Evolutionary conservation across 306 rosid species (phyloP).

Genomic region (Citrullus amarus): DNA sequence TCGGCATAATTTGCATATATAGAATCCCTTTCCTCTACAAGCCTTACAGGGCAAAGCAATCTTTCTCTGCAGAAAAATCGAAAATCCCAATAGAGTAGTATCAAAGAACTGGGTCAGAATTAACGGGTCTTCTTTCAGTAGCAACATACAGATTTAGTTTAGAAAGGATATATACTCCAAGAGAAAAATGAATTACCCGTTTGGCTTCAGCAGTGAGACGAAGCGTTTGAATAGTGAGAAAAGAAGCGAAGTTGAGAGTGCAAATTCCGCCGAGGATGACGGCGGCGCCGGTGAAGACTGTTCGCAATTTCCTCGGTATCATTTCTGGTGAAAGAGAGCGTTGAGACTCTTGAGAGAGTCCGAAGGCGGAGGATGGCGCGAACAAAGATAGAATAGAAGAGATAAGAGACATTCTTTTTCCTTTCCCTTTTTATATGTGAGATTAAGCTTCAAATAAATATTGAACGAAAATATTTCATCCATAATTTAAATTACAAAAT

Average conservation of each 20-base stretch:
- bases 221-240: conserved; percentile 47
- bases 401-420: background rate
- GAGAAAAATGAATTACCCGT: conserved; percentile 33
- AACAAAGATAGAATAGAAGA: background rate
- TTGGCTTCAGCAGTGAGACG: conserved; percentile 42
- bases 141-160: background rate
- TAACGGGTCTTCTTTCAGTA: background rate
- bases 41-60: conserved; percentile 47
- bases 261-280: conserved; percentile 48
- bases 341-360: background rate
- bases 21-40: conserved; percentile 79
- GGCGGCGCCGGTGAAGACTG: conserved; percentile 29
- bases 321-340: background rate
- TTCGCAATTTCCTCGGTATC: conserved; percentile 35
- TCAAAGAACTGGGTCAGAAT: background rate
- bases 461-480: no score
- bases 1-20: conserved; percentile 69
- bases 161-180: background rate
- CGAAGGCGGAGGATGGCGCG: background rate
- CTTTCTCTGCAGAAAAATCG: conserved; percentile 32
- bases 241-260: conserved; percentile 50
- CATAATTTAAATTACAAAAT: no score
- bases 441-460: no score
- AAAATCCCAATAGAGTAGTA: background rate
- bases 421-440: background rate